Conservation (phyloP, 345 rosid genomes). For the Gossypium rotundifolium region DNA sequence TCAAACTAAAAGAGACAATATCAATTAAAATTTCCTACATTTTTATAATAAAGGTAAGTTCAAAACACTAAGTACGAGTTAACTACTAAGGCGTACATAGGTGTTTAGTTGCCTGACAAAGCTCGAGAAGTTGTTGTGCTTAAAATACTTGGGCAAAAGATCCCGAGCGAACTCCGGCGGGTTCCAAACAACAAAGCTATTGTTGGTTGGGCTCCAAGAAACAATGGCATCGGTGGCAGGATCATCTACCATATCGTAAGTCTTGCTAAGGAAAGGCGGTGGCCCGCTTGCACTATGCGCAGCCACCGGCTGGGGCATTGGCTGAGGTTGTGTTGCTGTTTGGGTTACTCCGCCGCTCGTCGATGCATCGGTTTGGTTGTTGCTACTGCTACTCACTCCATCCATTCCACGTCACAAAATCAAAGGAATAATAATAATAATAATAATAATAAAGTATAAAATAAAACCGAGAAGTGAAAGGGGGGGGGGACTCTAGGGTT, state of each 20-base stretch:
- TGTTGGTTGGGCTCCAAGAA: slow-evolving; percentile 74
- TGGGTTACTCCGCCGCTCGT: slow-evolving; percentile 15
- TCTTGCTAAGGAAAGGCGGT: slow-evolving; percentile 84
- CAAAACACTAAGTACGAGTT: neutral
- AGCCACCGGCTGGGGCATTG: slow-evolving; percentile 37
- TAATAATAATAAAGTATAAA: neutral
- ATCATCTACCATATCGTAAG: slow-evolving; percentile 93
- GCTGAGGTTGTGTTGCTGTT: neutral
- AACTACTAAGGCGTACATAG: slow-evolving; percentile 38
- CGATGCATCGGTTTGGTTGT: slow-evolving; percentile 24
- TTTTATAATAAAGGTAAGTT: neutral
- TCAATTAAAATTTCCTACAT: neutral
- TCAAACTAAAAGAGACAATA: neutral
- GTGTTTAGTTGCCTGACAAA: slow-evolving; percentile 88
- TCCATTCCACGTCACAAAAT: slow-evolving; percentile 20
- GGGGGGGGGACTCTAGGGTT: slow-evolving; percentile 6
- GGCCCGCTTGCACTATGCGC: slow-evolving; percentile 45
- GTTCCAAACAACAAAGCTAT: slow-evolving; percentile 86
- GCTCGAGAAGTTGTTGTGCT: slow-evolving; percentile 92
- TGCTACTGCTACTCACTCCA: slow-evolving; percentile 19
- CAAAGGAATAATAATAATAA: neutral
- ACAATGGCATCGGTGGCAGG: slow-evolving; percentile 64
- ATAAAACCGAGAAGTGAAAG: neutral
- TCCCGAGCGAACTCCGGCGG: slow-evolving; percentile 80
- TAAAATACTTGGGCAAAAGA: slow-evolving; percentile 74